Percentiles rank a stretch among this genome's conserved stretches.
phyloP scores from a whole-genome alignment of 176 grass and related monocot species.

The Lolium multiflorum region DNA sequence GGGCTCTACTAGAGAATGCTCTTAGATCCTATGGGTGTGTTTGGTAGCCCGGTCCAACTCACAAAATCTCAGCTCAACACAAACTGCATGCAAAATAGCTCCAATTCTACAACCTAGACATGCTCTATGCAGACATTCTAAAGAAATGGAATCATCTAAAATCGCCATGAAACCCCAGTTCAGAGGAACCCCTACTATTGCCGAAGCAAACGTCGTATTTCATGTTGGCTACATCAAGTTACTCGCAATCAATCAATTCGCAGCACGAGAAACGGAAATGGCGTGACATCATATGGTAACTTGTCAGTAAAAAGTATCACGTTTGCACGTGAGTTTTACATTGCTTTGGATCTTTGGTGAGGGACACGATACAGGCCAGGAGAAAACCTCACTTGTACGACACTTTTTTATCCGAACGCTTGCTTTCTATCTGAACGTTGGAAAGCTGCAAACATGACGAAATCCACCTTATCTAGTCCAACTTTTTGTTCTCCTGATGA shows the following conservation, averaged over 20 bases:
- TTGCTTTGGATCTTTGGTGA: background rate
- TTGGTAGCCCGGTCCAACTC: too few relatives aligned
- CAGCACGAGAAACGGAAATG: background rate
- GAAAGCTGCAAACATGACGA: slow-evolving; percentile 1
- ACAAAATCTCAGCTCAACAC: too few relatives aligned
- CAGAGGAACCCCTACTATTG: too few relatives aligned
- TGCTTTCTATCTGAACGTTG: slow-evolving; percentile 16
- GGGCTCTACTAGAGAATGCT: too few relatives aligned
- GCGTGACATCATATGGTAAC: background rate
- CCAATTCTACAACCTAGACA: too few relatives aligned
- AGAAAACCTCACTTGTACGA: background rate
- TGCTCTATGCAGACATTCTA: too few relatives aligned
- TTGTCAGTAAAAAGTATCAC: background rate
- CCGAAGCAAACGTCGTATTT: too few relatives aligned
- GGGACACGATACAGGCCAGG: background rate
- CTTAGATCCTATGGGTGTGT: too few relatives aligned
- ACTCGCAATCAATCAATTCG: background rate
- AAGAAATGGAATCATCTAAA: too few relatives aligned
- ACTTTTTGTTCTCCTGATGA: background rate
- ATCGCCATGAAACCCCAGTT: too few relatives aligned
- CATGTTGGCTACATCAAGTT: background rate
- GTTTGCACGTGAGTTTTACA: too few relatives aligned
- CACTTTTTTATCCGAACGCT: slow-evolving; percentile 4
- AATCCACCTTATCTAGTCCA: background rate
- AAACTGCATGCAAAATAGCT: too few relatives aligned